Evolutionary conservation across 768 basidiomycete species (phyloP).

Genomic region (Amanita rimosa): DNA sequence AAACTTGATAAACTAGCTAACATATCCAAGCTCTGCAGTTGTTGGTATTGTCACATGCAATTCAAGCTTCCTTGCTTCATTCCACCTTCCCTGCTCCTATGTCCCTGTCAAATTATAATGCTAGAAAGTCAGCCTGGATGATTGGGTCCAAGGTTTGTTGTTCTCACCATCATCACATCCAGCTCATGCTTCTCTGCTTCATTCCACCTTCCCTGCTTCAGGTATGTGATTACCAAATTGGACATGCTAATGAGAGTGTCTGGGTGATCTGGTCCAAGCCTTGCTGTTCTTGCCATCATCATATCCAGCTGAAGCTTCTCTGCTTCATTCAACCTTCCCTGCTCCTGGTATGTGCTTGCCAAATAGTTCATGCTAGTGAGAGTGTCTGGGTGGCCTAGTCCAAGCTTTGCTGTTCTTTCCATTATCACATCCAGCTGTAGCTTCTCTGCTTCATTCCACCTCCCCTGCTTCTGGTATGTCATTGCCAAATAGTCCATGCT

Average conservation of each 20-base stretch:
- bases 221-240: not conserved
- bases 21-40: too few species aligned
- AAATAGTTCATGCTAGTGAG: not conserved
- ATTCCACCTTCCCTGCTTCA: too few species aligned
- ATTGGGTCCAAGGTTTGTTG: too few species aligned
- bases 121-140: not conserved
- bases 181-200: too few species aligned
- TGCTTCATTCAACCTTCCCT: too few species aligned
- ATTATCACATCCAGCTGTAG: too few species aligned
- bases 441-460: too few species aligned
- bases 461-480: not conserved
- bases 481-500: constrained; percentile 1
- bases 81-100: not conserved
- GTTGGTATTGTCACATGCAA: too few species aligned
- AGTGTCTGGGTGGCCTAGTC: not conserved
- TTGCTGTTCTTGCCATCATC: not conserved
- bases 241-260: not conserved
- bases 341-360: too few species aligned
- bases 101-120: not conserved
- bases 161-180: too few species aligned
- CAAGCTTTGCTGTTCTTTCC: not conserved
- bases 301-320: too few species aligned
- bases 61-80: not conserved
- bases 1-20: too few species aligned
- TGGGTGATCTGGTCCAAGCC: not conserved